A percentile compares a stretch with the other conserved stretches of the same genome.
These are phyloP conservation scores for Flaveria sonorensis DNA, from an alignment of 129 eudicot genomes.

Conservation along the genomic window DNA sequence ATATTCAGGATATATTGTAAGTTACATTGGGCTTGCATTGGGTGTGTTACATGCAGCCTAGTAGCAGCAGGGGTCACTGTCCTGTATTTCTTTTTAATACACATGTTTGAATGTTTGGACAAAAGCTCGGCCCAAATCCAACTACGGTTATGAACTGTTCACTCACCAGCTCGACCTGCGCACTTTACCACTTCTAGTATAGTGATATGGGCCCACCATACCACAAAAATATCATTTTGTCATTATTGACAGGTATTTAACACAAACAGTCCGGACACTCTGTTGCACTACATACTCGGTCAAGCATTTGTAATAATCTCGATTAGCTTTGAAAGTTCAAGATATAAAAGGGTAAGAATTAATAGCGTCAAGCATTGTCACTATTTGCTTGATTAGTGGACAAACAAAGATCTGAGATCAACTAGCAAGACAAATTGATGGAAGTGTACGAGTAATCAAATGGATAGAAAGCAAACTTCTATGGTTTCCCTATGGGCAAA, in stretches of 20 bases:
- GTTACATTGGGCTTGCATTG: not conserved
- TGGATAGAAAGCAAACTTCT: not conserved
- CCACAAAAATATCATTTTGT: not conserved
- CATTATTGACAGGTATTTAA: not conserved
- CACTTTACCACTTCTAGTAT: not conserved
- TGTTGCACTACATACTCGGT: not conserved
- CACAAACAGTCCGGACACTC: not conserved
- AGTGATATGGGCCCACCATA: slow-evolving; percentile 12
- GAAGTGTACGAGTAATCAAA: not conserved
- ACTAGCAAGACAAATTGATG: not conserved
- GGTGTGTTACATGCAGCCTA: too few species aligned
- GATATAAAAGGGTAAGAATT: not conserved
- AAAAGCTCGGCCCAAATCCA: not conserved
- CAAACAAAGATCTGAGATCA: not conserved
- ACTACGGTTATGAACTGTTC: not conserved
- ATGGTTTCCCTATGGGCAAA: not conserved
- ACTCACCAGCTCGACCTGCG: not conserved
- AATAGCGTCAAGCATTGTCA: too few species aligned
- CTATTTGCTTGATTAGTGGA: too few species aligned
- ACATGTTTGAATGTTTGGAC: not conserved
- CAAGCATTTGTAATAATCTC: not conserved
- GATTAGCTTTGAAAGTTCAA: not conserved
- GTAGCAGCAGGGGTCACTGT: too few species aligned
- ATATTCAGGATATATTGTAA: too few species aligned
- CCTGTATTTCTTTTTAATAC: too few species aligned